These are phyloP conservation scores for Danielia reshetovae DNA, from an alignment of 805 yeast species.

Conservation along the genomic window DNA sequence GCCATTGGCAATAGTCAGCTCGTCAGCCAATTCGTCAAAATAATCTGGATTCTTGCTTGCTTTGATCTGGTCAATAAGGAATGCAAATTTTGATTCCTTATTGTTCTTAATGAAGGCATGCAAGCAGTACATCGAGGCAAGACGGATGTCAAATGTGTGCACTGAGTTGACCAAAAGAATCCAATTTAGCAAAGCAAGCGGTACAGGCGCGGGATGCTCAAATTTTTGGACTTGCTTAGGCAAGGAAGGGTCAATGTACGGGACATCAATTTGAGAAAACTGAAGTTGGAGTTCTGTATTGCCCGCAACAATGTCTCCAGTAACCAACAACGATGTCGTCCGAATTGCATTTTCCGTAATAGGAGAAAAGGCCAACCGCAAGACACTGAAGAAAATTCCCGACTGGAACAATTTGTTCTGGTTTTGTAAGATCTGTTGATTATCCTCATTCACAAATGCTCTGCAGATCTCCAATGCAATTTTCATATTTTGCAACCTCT, in stretches of 20 bases:
- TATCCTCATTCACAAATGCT: slow-evolving; percentile 67
- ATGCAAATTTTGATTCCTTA: slow-evolving; percentile 53
- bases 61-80: slow-evolving; percentile 63
- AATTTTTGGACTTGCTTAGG: slow-evolving; percentile 40
- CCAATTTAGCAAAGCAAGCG: slow-evolving; percentile 79
- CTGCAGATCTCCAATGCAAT: slow-evolving; percentile 70
- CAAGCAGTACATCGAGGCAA: slow-evolving; percentile 63
- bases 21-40: slow-evolving; percentile 14
- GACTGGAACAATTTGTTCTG: slow-evolving; percentile 59
- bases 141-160: slow-evolving; percentile 77
- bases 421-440: slow-evolving; percentile 54
- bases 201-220: slow-evolving; percentile 55
- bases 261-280: slow-evolving; percentile 84
- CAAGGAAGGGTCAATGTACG: slow-evolving; percentile 75
- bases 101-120: slow-evolving; percentile 68
- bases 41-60: slow-evolving; percentile 27
- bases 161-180: slow-evolving; percentile 72
- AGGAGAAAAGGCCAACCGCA: slow-evolving; percentile 68
- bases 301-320: slow-evolving; percentile 70
- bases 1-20: neutral
- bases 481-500: slow-evolving; percentile 61
- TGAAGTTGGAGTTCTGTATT: slow-evolving; percentile 65
- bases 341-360: slow-evolving; percentile 64
- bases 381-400: slow-evolving; percentile 60
- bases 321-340: slow-evolving; percentile 63